phyloP scores from a whole-genome alignment of 345 rosid species.

The Aegle marmelos region DNA sequence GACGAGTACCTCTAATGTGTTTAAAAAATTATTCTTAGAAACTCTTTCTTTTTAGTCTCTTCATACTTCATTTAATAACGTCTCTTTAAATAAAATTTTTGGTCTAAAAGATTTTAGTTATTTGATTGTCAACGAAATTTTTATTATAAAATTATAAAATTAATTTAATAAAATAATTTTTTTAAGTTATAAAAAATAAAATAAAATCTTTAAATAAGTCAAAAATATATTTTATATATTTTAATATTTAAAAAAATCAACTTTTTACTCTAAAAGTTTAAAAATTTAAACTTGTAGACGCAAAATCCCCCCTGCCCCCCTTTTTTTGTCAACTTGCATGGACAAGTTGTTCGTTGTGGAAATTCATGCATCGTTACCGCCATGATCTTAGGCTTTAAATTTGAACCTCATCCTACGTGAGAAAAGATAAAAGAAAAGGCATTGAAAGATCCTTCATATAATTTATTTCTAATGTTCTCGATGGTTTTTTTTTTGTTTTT shows the following conservation, averaged over 20 bases:
- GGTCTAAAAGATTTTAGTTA: fast-evolving
- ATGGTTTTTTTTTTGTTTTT: too few relatives aligned
- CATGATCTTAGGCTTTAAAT: background rate
- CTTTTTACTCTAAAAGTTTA: fast-evolving
- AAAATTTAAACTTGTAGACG: fast-evolving
- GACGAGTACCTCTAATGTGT: fast-evolving
- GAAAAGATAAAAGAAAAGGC: background rate
- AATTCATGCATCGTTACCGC: background rate
- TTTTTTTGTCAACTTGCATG: conserved; percentile 7
- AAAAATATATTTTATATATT: too few relatives aligned
- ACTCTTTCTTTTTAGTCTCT: fast-evolving
- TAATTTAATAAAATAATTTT: too few relatives aligned
- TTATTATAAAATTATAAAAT: too few relatives aligned
- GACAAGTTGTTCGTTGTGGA: background rate
- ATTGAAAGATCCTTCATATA: background rate
- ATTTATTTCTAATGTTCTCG: too few relatives aligned
- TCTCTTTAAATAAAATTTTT: too few relatives aligned
- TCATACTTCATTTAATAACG: fast-evolving
- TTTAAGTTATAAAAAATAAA: too few relatives aligned
- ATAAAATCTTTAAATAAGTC: too few relatives aligned
- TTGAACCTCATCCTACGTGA: background rate
- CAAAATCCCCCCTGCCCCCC: too few relatives aligned
- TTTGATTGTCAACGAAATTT: fast-evolving
- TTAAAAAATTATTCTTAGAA: too few relatives aligned
- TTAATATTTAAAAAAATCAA: too few relatives aligned